A percentile compares a stretch with the other conserved stretches of the same genome.
phyloP scores from a whole-genome alignment of 257 asterid species.

The Linaria vulgaris region DNA sequence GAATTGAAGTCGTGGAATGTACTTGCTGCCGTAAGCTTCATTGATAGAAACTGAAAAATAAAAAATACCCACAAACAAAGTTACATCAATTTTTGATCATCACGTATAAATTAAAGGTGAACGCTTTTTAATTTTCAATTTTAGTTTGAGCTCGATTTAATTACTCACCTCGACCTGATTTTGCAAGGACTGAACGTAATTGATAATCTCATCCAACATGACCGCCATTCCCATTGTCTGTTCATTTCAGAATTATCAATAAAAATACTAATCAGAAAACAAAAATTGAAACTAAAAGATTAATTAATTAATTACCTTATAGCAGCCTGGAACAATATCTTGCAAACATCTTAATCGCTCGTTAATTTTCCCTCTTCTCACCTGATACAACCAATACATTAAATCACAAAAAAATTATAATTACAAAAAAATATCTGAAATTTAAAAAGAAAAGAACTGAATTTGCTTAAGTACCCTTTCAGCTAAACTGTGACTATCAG shows the following conservation, averaged over 20 bases:
- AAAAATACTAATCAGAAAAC: not conserved
- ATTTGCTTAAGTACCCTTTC: constrained; percentile 58
- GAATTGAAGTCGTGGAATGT: constrained; percentile 57
- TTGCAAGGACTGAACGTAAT: constrained; percentile 84
- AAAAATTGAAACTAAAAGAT: not conserved
- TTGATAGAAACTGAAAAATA: constrained; percentile 69
- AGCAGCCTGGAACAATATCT: constrained; percentile 94
- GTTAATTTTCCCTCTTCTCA: constrained; percentile 84
- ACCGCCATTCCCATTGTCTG: constrained; percentile 98
- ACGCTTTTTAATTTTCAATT: not conserved
- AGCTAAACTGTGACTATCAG: constrained; percentile 95
- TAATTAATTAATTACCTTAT: constrained; percentile 47
- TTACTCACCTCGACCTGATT: constrained; percentile 82
- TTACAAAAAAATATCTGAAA: not conserved
- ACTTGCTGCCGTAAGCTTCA: constrained; percentile 89
- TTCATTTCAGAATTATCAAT: constrained; percentile 21
- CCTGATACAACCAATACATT: constrained; percentile 40
- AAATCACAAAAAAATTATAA: not conserved
- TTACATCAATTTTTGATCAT: not conserved
- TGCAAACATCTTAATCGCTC: constrained; percentile 79
- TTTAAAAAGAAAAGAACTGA: not conserved
- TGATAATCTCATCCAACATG: constrained; percentile 91
- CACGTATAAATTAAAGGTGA: not conserved
- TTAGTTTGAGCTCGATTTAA: not conserved
- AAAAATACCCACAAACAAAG: not conserved